These are phyloP conservation scores for Sclerospora graminicola DNA, from an alignment of 352 stramenopile genomes.

Conservation along the genomic window DNA sequence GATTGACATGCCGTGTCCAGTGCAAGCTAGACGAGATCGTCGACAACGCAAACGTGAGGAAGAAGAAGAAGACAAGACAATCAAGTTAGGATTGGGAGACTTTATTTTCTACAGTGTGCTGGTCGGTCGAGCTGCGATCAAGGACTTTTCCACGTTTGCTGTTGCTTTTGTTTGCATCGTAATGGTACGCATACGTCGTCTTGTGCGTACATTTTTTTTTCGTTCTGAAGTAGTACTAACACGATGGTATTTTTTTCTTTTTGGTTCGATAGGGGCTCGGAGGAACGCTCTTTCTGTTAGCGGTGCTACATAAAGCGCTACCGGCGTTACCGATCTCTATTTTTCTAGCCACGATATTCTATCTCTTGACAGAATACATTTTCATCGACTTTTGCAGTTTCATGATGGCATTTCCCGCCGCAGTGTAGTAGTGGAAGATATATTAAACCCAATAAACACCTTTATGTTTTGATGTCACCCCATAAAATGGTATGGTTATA, in stretches of 20 bases:
- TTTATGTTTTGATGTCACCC: neutral
- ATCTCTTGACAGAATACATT: constrained; percentile 75
- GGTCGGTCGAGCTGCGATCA: constrained; percentile 91
- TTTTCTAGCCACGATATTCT: constrained; percentile 74
- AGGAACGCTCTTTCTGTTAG: constrained; percentile 92
- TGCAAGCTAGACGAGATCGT: constrained; percentile 53
- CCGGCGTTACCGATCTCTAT: constrained; percentile 94
- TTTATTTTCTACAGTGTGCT: constrained; percentile 99
- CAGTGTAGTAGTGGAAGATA: constrained; percentile 20
- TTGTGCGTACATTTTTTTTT: neutral
- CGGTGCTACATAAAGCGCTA: constrained; percentile 89
- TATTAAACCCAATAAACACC: constrained; percentile 3
- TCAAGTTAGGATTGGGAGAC: constrained; percentile 92
- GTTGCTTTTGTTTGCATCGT: constrained; percentile 91
- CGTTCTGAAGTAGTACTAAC: neutral
- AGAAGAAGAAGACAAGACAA: constrained; percentile 75
- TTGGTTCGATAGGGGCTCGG: constrained; percentile 65
- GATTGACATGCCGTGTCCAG: constrained; percentile 61
- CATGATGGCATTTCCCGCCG: constrained; percentile 53
- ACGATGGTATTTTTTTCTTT: neutral
- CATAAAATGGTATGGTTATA: too few species aligned
- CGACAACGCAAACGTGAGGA: constrained; percentile 43
- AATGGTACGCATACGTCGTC: constrained; percentile 50
- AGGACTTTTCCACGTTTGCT: constrained; percentile 93
- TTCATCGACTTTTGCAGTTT: constrained; percentile 81